Conservation (phyloP, 768 basidiomycete species). For the Lyophyllum shimeji region DNA sequence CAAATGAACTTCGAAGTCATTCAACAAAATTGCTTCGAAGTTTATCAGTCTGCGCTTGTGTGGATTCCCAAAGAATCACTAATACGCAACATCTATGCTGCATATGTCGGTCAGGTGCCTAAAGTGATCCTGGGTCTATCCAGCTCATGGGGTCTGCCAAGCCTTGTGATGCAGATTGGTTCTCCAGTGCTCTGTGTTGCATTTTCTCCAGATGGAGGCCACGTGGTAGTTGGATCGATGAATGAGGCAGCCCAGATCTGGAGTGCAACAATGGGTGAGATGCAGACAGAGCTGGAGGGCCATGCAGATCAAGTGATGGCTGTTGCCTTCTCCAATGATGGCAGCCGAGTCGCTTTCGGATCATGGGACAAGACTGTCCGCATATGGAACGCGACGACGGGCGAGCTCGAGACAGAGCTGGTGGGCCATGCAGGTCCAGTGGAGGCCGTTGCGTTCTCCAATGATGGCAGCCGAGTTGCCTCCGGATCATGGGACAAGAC, state of each 20-base stretch:
- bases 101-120: too few species aligned
- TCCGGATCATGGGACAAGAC: not conserved
- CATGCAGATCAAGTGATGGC: not conserved
- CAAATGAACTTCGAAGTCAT: too few species aligned
- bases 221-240: slow-evolving; percentile 13
- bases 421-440: not conserved
- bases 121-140: too few species aligned
- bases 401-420: not conserved
- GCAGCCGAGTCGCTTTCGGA: not conserved
- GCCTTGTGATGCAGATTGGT: too few species aligned
- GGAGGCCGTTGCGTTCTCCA: slow-evolving; percentile 11
- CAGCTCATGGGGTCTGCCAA: too few species aligned
- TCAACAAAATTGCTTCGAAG: too few species aligned
- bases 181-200: too few species aligned
- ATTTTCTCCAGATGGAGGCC: slow-evolving; percentile 18
- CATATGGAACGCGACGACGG: not conserved
- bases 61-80: too few species aligned
- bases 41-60: too few species aligned
- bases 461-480: slow-evolving; percentile 9
- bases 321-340: not conserved
- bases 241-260: slow-evolving; percentile 15
- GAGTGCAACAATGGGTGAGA: slow-evolving; percentile 11
- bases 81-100: too few species aligned
- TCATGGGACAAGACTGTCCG: not conserved
- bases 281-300: not conserved